Conservation (phyloP, 371 early-diverging fungal genomes). For the Mucor irregularis region DNA sequence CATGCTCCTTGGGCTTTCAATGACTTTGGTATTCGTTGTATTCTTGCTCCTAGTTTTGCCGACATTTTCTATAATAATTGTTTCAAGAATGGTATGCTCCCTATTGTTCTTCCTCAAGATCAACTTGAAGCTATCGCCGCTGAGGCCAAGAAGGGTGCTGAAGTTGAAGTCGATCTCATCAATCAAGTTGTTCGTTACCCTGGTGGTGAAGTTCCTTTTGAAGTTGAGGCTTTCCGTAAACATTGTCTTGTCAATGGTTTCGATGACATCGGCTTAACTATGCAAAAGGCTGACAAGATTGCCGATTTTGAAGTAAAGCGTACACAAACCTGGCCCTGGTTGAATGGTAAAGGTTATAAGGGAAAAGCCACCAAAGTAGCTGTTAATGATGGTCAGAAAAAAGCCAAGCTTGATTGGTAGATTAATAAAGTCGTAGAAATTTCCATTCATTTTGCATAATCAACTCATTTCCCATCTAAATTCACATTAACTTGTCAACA, state of each 20-base stretch:
- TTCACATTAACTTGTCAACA: too few relatives aligned
- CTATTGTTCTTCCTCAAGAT: constrained; percentile 45
- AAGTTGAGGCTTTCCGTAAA: constrained; percentile 61
- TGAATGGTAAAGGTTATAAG: constrained; percentile 56
- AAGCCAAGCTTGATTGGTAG: constrained; percentile 54
- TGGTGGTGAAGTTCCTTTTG: constrained; percentile 47
- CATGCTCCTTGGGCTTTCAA: constrained; percentile 78
- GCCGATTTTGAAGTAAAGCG: constrained; percentile 54
- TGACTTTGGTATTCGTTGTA: constrained; percentile 71
- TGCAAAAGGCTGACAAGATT: constrained; percentile 62
- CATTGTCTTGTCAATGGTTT: constrained; percentile 67
- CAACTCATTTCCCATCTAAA: not conserved
- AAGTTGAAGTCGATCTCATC: constrained; percentile 59
- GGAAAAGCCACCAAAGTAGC: constrained; percentile 40
- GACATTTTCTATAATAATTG: constrained; percentile 76
- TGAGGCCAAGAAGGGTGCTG: constrained; percentile 45
- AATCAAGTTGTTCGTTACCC: constrained; percentile 46
- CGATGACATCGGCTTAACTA: constrained; percentile 72
- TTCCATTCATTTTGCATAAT: not conserved
- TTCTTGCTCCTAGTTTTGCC: constrained; percentile 69
- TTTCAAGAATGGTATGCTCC: constrained; percentile 75
- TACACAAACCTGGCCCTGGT: constrained; percentile 60
- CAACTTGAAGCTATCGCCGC: constrained; percentile 43
- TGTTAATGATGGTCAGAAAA: constrained; percentile 24
- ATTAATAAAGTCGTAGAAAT: constrained; percentile 2